Evolutionary conservation across 2,329 filamentous ascomycete genomes (phyloP), one percentile per base, ranked within the genome.

Genomic region (Colletotrichum echinochloae): DNA sequence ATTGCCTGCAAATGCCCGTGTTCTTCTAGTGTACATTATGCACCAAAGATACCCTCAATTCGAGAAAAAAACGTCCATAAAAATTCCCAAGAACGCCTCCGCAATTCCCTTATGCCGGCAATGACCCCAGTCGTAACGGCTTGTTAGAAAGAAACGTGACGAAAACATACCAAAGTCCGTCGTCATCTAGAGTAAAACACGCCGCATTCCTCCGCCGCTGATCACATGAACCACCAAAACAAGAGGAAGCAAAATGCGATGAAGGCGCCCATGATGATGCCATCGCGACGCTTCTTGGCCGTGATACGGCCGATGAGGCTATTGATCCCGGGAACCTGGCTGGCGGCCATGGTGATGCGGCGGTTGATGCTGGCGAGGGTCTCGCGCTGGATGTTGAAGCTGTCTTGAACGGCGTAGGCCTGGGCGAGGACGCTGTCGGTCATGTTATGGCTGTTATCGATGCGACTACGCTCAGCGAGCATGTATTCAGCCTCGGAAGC

Each of bases 381-480:
- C 85, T 98, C 95, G 72, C 95, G 87, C 85, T 99, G 96, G 66
- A 94, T 77, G 18, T 89, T 87, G 79, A 99, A 98, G 80, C 87
- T 95, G 83, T 98, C 94, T 79, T 97, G 97, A 63, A 98, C 94
- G 14, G 95, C 95, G 82, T 99, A 99, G 9, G 96, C 96, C 84
- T 98, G 96, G 78, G 92, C 95, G 70, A 99, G 86, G 41, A 99
- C 94, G 73, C 89, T 92, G 80, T 99, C 96, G 57, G 94, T 92
- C 85, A 97, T 91, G 75, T 90, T 92, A 81, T 98, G 92, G 77
- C 93, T 97, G 79, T 94, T 92, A 78, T 99, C 96, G 78, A 99
- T 90, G 73, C 93, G 89, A 72, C 86, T 85, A 61, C 96, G 89
- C 86, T 99, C 96, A 76, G 93, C 92, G 35, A 99, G 88, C 95